Base-by-base conservation (phyloP, 208 protist genomes). In the Trypanosoma avium region DNA sequence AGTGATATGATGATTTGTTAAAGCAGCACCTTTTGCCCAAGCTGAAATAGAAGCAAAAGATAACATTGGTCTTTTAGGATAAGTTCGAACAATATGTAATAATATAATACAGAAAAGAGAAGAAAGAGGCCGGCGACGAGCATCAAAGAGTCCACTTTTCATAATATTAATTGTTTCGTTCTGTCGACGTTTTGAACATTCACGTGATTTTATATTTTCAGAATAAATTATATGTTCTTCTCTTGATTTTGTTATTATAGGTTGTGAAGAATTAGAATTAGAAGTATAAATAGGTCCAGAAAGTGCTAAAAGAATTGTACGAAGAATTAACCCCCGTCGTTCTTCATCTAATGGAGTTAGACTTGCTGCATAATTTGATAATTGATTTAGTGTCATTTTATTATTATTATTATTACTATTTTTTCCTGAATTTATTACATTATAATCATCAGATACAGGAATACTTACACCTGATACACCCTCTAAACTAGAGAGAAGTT, bases 11-110 rank as follows among this genome's bases (percentile, higher is more conserved):
- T 13, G 21, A 42, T 12, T 7, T 38, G 35, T 59, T 3, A 53
- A 49, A n/a, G 9, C 12, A 26, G 0, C 13, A 26, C n/a, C 35
- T 32, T 17, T 40, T n/a, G 2, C 33, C 48, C 56, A 58, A 26
- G 32, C 9, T 19, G 32, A 9, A 15, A 27, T 7, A 26, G 48
- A 26, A 24, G 49, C 8, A 9, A 26, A 2, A 15, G 17, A 29
- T 12, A 1, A 3, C 0, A 38, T 5, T n/a, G 40, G 38, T 12
- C 46, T 15, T 57, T 58, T 65, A 9, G 66, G 45, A 36, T 60
- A 72, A 30, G 35, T 60, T 2, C 66, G 66, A 15, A 72, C 66
- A 5, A 64, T 24, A 45, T 72, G 38, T 24, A 72, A 24, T 10
- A 72, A 49, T 8, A 38, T 26, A 5, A 54, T 38, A 38, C 55